Evolutionary conservation across 2,329 filamentous ascomycete species (phyloP), one percentile per base, ranked within the genome.

Genomic region (Davidsoniella eucalypti): DNA sequence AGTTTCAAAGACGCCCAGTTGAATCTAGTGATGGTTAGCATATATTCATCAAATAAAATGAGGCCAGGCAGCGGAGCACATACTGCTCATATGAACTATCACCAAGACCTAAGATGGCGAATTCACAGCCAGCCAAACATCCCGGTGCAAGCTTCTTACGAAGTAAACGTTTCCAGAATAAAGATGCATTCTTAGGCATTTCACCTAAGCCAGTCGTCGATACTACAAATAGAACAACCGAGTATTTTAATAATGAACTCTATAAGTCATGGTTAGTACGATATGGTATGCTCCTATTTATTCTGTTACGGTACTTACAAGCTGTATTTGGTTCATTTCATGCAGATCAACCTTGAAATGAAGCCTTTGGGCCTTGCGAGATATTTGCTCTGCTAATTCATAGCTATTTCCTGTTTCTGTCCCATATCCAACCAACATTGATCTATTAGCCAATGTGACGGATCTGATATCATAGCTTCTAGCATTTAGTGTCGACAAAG

Each of bases 181-280:
- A 68, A 41, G 78, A 72, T 2, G 84, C 79, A 69, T 96, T 96
- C 51, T 77, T 76, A 2, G 92, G 92, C 61, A 96, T 75, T 56
- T 96, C 88, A 5, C 92, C 92, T 65, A 98, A 90, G 4, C 92
- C 92, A 0, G 92, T 94, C 0, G 92, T 98, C 4, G 92, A 93
- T 17, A 93, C 70, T 54, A 87, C 79, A 58, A 98, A 84, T 47
- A 96, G 69, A 23, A 87, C 76, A 17, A 90, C 64, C 1, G 65
- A 65, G 51, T 71, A 67, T 50, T 67, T 66, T 8, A 73, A 58
- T 21, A 82, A 64, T 21, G 67, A 62, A 54, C 66, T 72, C 77
- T 78, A 38, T 18, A 26, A 29, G 18, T 41, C 10, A 29, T 16
- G 23, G 14, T 33, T 40, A 44, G 23, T 16, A 16, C 5, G 26